Percentiles rank a stretch among this genome's conserved stretches.
Evolutionary conservation across 75 land plant genomes (phyloP).

Genomic region (Pinus albicaulis): DNA sequence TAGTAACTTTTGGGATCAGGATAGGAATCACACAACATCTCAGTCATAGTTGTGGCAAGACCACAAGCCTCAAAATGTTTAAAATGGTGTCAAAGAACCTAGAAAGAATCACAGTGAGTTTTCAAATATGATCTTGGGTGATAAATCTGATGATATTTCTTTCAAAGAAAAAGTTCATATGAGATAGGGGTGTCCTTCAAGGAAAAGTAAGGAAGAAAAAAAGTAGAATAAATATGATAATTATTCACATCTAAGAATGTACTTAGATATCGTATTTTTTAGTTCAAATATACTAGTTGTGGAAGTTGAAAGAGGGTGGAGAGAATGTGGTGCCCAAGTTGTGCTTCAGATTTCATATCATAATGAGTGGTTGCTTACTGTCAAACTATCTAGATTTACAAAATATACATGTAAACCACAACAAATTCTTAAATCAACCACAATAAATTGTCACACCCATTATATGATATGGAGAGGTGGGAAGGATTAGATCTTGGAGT

Average conservation of each 20-base stretch:
- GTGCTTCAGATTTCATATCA: slow-evolving; percentile 41
- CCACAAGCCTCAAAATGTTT: no score
- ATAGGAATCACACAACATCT: no score
- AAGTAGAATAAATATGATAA: slow-evolving; percentile 18
- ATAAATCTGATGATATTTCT: slow-evolving; percentile 22
- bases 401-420: no score
- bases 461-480: no score
- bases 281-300: slow-evolving; percentile 55
- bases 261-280: slow-evolving; percentile 37
- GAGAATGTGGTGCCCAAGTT: no score
- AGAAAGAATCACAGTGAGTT: no score
- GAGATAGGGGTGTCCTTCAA: slow-evolving; percentile 25
- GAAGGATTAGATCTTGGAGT: no score
- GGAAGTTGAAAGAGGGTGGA: no score
- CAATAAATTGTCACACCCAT: slow-evolving; percentile 60
- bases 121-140: slow-evolving; percentile 17
- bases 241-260: slow-evolving; percentile 14
- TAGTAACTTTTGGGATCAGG: no score
- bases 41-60: no score
- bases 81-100: no score
- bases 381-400: no score
- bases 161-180: slow-evolving; percentile 26
- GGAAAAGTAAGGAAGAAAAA: slow-evolving; percentile 33
- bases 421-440: slow-evolving; percentile 57
- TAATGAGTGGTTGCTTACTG: slow-evolving; percentile 54